phyloP scores from a whole-genome alignment of 306 rosid species.

The Rosa persica region DNA sequence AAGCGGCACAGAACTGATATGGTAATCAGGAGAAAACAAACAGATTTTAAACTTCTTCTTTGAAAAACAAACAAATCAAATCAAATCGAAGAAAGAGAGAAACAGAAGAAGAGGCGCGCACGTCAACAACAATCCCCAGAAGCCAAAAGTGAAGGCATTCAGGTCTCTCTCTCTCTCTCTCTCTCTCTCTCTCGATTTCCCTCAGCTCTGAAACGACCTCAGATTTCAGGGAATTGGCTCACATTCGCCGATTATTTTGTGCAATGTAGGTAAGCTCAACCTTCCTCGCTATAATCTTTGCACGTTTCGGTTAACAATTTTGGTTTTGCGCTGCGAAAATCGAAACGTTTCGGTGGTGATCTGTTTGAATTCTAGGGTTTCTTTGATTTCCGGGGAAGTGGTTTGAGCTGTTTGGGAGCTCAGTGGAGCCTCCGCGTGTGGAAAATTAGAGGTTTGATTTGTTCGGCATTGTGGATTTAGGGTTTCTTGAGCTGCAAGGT shows the following conservation, averaged over 20 bases:
- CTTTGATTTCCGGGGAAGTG: conserved; percentile 13
- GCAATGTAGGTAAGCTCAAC: conserved; percentile 37
- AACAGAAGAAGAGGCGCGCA: conserved; percentile 43
- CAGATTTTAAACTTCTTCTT: not conserved
- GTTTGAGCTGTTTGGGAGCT: conserved; percentile 46
- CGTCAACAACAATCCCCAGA: conserved; percentile 9
- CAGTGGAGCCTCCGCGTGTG: conserved; percentile 33
- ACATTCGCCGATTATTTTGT: conserved; percentile 23
- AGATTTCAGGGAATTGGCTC: conserved; percentile 27
- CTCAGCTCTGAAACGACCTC: conserved; percentile 25
- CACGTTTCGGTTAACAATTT: conserved; percentile 11
- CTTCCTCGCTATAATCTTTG: not conserved
- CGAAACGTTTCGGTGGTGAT: conserved; percentile 22
- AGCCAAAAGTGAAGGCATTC: not conserved
- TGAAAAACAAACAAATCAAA: not conserved
- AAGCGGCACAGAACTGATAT: conserved; percentile 7
- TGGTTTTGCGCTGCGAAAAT: conserved; percentile 7
- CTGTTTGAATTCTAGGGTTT: conserved; percentile 53
- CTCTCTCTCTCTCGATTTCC: not conserved
- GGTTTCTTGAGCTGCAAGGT: conserved; percentile 41
- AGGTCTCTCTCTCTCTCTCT: not conserved
- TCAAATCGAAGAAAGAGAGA: not conserved
- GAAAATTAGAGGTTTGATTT: conserved; percentile 16
- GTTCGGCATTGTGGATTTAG: conserved; percentile 14
- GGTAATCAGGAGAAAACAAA: conserved; percentile 23